A percentile compares a stretch with the other conserved stretches of the same genome.
These are phyloP conservation scores for Cymbopogon flexuosus DNA, from an alignment of 202 grass and related monocot species.

Conservation along the genomic window DNA sequence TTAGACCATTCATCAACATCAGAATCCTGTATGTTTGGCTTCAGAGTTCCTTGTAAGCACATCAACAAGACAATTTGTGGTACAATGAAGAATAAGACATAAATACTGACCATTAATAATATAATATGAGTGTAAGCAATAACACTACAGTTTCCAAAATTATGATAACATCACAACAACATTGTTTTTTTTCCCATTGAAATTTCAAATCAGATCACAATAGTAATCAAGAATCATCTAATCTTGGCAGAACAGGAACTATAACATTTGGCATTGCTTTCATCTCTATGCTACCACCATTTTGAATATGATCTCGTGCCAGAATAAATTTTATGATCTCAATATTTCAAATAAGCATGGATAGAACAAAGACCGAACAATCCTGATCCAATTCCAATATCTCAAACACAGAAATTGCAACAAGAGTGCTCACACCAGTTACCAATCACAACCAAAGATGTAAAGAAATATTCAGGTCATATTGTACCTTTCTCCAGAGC, in stretches of 20 bases:
- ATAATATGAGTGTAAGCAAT: background rate
- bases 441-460: background rate
- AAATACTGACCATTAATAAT: background rate
- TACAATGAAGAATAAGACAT: background rate
- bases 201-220: background rate
- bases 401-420: background rate
- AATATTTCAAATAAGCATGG: background rate
- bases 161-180: background rate
- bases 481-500: background rate
- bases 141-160: background rate
- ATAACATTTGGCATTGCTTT: background rate
- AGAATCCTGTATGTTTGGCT: background rate
- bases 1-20: background rate
- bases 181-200: background rate
- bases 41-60: background rate
- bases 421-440: background rate
- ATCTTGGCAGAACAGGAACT: background rate
- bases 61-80: background rate
- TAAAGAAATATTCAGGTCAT: background rate
- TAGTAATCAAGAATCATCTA: background rate
- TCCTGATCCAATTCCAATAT: background rate
- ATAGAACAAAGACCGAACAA: background rate
- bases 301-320: background rate
- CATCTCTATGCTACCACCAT: background rate
- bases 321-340: background rate